These are phyloP conservation scores for Neospermospora avenae DNA, from an alignment of 2,329 filamentous ascomycete genomes.

Conservation along the genomic window DNA sequence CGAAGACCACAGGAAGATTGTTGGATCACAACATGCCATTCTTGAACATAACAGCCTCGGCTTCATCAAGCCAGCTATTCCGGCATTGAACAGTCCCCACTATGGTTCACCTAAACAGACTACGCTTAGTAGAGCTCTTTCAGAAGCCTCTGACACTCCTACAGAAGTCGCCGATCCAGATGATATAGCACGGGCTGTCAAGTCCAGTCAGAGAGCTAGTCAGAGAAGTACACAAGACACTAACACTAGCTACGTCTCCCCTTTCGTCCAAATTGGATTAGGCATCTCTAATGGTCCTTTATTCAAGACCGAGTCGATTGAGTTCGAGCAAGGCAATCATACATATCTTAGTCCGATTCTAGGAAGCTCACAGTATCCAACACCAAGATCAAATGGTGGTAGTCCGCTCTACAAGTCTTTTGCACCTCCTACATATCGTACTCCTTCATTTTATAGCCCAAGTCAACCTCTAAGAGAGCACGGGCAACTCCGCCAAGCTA, in stretches of 20 bases:
- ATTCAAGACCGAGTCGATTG: background rate
- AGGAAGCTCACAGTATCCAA: background rate
- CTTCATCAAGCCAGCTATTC: background rate
- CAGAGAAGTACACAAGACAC: background rate
- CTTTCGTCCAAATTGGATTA: background rate
- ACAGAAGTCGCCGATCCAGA: background rate
- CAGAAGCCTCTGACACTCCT: background rate
- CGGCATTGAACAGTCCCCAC: background rate
- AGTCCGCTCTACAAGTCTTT: background rate
- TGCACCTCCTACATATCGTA: background rate
- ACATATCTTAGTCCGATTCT: constrained; percentile 4
- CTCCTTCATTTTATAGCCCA: background rate
- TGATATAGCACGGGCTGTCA: background rate
- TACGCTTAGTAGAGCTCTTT: background rate
- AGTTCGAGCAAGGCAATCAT: background rate
- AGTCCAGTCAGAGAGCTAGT: background rate
- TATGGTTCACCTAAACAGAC: background rate
- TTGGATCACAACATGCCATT: background rate
- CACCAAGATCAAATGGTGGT: background rate
- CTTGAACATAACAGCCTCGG: background rate
- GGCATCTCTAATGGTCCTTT: background rate
- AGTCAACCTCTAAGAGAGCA: background rate
- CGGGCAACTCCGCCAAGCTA: background rate
- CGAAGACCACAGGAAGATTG: background rate
- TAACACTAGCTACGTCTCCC: background rate